phyloP scores from a whole-genome alignment of 1,139 yeast species.

The Zygoascus hellenicus region DNA sequence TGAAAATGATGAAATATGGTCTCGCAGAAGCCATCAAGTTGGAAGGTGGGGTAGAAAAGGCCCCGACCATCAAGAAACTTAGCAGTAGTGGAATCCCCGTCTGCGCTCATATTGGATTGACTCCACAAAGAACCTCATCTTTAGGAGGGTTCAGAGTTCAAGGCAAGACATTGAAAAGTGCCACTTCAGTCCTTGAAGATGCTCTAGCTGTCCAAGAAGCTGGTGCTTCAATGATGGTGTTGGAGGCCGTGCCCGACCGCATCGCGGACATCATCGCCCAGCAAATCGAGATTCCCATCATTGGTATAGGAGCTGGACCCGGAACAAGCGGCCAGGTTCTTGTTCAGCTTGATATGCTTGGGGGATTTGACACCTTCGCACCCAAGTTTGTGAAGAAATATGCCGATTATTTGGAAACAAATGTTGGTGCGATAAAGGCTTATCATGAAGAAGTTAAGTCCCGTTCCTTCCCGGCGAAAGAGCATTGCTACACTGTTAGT shows the following conservation, averaged over 20 bases:
- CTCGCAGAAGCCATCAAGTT: slow-evolving; percentile 76
- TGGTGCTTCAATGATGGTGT: slow-evolving; percentile 69
- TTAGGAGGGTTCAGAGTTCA: slow-evolving; percentile 87
- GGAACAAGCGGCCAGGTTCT: slow-evolving; percentile 82
- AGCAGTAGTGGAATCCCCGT: slow-evolving; percentile 76
- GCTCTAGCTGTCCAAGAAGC: slow-evolving; percentile 66
- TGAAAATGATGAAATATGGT: slow-evolving; percentile 53
- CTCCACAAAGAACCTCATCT: slow-evolving; percentile 79
- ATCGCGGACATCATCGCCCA: slow-evolving; percentile 64
- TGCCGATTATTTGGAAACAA: slow-evolving; percentile 45
- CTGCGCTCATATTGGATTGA: slow-evolving; percentile 86
- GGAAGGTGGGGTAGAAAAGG: slow-evolving; percentile 72
- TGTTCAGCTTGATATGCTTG: slow-evolving; percentile 79
- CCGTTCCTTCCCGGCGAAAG: slow-evolving; percentile 54
- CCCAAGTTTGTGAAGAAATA: slow-evolving; percentile 81
- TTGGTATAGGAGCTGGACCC: slow-evolving; percentile 95
- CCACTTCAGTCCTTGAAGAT: slow-evolving; percentile 56
- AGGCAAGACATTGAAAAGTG: slow-evolving; percentile 55
- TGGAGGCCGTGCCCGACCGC: slow-evolving; percentile 82
- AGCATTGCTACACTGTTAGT: slow-evolving; percentile 68
- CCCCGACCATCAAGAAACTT: slow-evolving; percentile 45
- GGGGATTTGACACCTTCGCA: slow-evolving; percentile 48
- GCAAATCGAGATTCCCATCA: slow-evolving; percentile 64
- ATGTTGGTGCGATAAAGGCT: slow-evolving; percentile 46
- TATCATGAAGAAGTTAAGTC: slow-evolving; percentile 57